Base-by-base conservation (phyloP, 2,329 filamentous ascomycete genomes). In the Sporothrix pseudoabietina region DNA sequence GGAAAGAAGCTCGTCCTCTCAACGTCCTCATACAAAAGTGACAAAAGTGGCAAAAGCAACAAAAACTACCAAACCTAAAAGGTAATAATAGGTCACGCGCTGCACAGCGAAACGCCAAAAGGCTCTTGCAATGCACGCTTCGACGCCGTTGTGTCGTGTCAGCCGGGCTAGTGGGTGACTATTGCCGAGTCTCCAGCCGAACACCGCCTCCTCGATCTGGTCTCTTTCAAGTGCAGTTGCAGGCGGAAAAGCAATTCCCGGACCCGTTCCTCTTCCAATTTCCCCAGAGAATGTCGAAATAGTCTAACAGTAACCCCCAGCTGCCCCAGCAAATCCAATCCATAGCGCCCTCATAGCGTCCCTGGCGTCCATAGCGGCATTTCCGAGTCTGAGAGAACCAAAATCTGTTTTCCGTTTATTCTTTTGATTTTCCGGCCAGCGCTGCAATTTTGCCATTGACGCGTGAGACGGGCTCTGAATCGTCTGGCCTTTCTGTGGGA, bases 201-300 rank as follows among this genome's bases (percentile, higher is more conserved):
- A 66, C 63, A 66, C 63, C 63, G 63, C 63, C 47, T 66, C 41
- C 63, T 41, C 41, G 35, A 65, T 41, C 26, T 66, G 63, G 57
- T 19, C 3, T 5, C 14, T 14, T 6, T 63, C 4, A 2, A 26
- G 63, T 44, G n/a, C 35, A n/a, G 35, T 41, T 41, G 35, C 35
- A 44, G 59, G 59, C 63, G 63, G 63, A 66, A 66, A 66, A 66
- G 41, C 41, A 66, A 32, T 66, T 47, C 63, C 63, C 41, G 12
- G 41, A 5, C 12, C 41, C n/a, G 10, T 65, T 44, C n/a, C 49
- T 32, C 63, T 35, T 35, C 63, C 63, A 66, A 49, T 49, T 66
- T 68, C 65, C 41, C 41, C 65, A 68, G 65, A 66, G 39, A 66
- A 14, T 16, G 44, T 19, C 44, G 0, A 5, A 14, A 7, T 52